Conservation (phyloP, 176 grass and related monocot genomes). For the Miscanthus lutarioriparius region DNA sequence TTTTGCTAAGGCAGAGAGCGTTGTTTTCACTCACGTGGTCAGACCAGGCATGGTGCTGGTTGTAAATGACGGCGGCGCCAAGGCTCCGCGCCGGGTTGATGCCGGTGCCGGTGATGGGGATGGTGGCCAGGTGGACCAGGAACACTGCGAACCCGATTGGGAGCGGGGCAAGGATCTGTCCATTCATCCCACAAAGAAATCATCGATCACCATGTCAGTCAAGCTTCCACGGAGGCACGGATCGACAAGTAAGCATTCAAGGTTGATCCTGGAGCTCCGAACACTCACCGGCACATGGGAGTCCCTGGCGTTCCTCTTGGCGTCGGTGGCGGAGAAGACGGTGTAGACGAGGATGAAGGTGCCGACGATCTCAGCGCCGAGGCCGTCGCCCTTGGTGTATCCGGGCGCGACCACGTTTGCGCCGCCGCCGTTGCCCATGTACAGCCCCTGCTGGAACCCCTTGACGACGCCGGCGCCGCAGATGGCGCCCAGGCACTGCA, state of each 20-base stretch:
- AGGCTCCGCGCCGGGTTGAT: constrained; percentile 97
- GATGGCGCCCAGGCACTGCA: constrained; percentile 95
- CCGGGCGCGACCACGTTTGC: constrained; percentile 65
- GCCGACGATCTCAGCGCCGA: constrained; percentile 86
- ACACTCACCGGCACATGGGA: constrained; percentile 88
- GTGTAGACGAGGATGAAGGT: constrained; percentile 98
- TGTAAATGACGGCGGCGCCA: constrained; percentile 83
- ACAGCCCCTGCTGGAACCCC: constrained; percentile 72
- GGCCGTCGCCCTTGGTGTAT: constrained; percentile 83
- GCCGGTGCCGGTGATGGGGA: constrained; percentile 97
- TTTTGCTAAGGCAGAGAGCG: background rate
- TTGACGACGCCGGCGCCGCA: constrained; percentile 89
- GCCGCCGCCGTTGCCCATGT: constrained; percentile 67
- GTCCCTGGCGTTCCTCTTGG: constrained; percentile 97
- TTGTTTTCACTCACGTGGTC: constrained; percentile 62
- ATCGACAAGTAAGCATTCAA: background rate
- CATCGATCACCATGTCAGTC: background rate
- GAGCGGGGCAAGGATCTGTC: constrained; percentile 82
- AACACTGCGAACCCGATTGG: constrained; percentile 95
- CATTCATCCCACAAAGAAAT: background rate
- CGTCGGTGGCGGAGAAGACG: constrained; percentile 97
- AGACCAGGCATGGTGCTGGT: constrained; percentile 62
- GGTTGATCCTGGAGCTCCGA: background rate
- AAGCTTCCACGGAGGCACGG: background rate
- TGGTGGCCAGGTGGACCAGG: constrained; percentile 93